phyloP scores from a whole-genome alignment of 164 flowering plant species.

The Magnolia kwangsiensis region DNA sequence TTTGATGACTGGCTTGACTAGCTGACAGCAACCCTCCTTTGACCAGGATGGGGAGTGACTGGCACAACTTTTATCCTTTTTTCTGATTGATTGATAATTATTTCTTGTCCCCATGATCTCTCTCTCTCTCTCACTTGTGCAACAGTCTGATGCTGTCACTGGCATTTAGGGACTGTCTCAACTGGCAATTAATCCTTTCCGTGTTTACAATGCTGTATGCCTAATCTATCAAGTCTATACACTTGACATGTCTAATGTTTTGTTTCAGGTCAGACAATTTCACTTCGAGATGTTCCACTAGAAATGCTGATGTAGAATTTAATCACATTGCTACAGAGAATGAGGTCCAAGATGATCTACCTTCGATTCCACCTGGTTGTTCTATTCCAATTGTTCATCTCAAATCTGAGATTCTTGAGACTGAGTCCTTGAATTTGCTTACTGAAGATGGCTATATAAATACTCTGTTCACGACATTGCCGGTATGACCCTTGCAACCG shows the following conservation, averaged over 20 bases:
- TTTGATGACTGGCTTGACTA: no score
- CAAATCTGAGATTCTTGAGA: slow-evolving; percentile 46
- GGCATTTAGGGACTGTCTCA: neutral
- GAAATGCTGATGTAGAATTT: slow-evolving; percentile 44
- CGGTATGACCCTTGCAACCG: slow-evolving; percentile 37
- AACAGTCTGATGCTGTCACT: neutral
- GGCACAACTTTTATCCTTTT: neutral
- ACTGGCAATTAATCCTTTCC: neutral
- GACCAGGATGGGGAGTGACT: neutral
- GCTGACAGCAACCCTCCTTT: no score
- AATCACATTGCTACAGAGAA: slow-evolving; percentile 39
- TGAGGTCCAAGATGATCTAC: slow-evolving; percentile 33
- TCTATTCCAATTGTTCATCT: slow-evolving; percentile 56
- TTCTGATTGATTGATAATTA: no score
- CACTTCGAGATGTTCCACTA: slow-evolving; percentile 47
- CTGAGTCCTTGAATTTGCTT: slow-evolving; percentile 53
- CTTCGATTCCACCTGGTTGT: slow-evolving; percentile 35
- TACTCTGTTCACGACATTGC: slow-evolving; percentile 62
- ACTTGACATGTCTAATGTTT: neutral
- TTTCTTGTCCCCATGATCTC: no score
- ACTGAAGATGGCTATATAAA: slow-evolving; percentile 49
- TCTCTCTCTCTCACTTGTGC: neutral
- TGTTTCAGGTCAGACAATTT: slow-evolving; percentile 34
- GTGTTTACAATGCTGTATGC: neutral
- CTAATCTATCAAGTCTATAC: no score